Base-by-base conservation (phyloP, 805 yeast genomes). In the Yamadazyma ubonensis region DNA sequence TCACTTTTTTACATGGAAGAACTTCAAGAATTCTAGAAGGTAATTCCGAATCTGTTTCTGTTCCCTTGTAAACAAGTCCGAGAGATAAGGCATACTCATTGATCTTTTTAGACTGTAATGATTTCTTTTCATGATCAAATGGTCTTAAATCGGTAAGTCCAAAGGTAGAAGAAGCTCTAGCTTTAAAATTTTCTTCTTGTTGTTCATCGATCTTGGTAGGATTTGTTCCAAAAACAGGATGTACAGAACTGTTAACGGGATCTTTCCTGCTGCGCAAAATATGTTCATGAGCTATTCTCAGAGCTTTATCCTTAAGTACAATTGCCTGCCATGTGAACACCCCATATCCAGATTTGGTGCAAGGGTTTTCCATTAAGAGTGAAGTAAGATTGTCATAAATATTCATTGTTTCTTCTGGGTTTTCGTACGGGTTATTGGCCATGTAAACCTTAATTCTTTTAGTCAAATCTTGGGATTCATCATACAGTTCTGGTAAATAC, bases 1-100 rank as follows among this genome's bases (percentile, higher is more conserved):
- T 67, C 1, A 78, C 70, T 42, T 67, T 69, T 49, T 75, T 74
- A 20, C 63, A 69, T 0, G 90, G 90, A 33, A 83, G 48, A 3
- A 70, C 53, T 17, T 63, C 57, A 38, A 63, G 59, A 18, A 71
- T 65, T 11, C 68, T 61, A 41, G 71, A 71, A 37, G 66, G 63
- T 37, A 71, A 63, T n/a, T 33, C 29, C 17, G 33, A 19, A 19
- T 39, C 36, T 4, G 32, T 21, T 8, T 21, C 18, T 3, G 27
- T 14, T 10, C 15, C 23, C 6, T 28, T 14, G 7, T 9, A 16
- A 6, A 39, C 42, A 28, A 66, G 52, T 1, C 72, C 72, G n/a
- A 63, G 46, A 4, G 63, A 31, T 6, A 63, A 40, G 5, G 67
- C 61, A 28, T 57, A 51, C 38, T 56, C 54, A 17, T 29, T 35